These are phyloP conservation scores for Candida frijolesensis DNA, from an alignment of 1,139 yeast genomes.

Conservation along the genomic window DNA sequence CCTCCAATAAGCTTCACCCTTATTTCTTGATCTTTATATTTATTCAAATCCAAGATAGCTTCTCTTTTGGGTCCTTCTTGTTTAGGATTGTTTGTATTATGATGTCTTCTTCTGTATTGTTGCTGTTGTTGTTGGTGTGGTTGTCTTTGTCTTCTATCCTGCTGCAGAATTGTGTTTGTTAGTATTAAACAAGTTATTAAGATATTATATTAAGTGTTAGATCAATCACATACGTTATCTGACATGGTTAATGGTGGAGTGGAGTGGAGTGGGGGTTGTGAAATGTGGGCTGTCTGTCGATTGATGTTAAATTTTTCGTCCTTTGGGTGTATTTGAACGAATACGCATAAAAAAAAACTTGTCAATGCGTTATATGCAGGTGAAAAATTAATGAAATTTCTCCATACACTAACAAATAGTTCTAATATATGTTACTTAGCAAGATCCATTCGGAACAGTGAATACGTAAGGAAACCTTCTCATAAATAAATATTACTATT, in stretches of 20 bases:
- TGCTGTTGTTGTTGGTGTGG: slow-evolving; percentile 3
- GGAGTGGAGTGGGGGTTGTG: background rate
- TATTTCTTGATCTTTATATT: slow-evolving; percentile 72
- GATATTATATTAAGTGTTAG: background rate
- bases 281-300: background rate
- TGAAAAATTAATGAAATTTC: background rate
- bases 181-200: background rate
- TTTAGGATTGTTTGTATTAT: slow-evolving; percentile 35
- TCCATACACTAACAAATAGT: too few relatives aligned
- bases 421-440: too few relatives aligned
- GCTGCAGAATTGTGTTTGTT: background rate
- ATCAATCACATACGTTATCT: slow-evolving; percentile 14
- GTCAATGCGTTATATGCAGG: background rate
- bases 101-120: slow-evolving; percentile 15
- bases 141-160: slow-evolving; percentile 9
- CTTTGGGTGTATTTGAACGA: background rate
- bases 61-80: slow-evolving; percentile 84
- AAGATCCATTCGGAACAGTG: too few relatives aligned
- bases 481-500: background rate
- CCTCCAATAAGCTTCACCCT: slow-evolving; percentile 90
- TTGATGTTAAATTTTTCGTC: slow-evolving; percentile 1
- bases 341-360: background rate
- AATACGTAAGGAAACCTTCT: too few relatives aligned
- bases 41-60: slow-evolving; percentile 81
- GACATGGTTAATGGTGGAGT: slow-evolving; percentile 11